Evolutionary conservation across 225 moss, liverwort and hornwort species (phyloP).

Genomic region (Polytrichum formosum): DNA sequence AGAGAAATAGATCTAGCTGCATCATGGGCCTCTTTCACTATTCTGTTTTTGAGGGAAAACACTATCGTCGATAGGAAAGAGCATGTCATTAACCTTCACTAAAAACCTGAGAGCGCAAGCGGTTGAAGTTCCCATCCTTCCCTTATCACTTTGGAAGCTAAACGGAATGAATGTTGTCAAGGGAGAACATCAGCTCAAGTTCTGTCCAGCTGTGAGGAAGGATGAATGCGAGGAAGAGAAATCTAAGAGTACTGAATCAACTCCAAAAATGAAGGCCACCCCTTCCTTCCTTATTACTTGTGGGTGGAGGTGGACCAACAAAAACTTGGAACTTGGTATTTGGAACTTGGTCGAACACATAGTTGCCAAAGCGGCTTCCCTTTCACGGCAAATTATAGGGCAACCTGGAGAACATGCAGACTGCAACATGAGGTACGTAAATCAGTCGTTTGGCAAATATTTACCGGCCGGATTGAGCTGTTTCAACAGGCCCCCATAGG

Average conservation of each 20-base stretch:
- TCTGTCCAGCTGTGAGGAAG: background rate
- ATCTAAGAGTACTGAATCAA: background rate
- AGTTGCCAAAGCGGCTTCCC: background rate
- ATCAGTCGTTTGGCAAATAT: slow-evolving; percentile 69
- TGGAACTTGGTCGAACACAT: background rate
- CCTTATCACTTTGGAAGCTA: background rate
- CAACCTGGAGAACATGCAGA: background rate
- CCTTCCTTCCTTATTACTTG: background rate
- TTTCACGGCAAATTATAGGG: background rate
- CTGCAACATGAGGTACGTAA: background rate
- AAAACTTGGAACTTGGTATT: background rate
- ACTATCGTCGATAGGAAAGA: background rate
- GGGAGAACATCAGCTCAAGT: background rate
- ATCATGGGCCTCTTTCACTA: background rate
- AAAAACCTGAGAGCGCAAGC: background rate
- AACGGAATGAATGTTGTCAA: background rate
- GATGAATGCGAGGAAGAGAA: background rate
- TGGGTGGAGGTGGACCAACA: background rate
- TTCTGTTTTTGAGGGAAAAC: background rate
- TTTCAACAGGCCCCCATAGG: slow-evolving; percentile 96
- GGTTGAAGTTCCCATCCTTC: background rate
- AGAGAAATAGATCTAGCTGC: background rate
- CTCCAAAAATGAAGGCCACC: background rate
- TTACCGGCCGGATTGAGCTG: slow-evolving; percentile 96
- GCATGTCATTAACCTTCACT: background rate